Conservation (phyloP, 768 basidiomycete species). For the Trametopsis cervina region DNA sequence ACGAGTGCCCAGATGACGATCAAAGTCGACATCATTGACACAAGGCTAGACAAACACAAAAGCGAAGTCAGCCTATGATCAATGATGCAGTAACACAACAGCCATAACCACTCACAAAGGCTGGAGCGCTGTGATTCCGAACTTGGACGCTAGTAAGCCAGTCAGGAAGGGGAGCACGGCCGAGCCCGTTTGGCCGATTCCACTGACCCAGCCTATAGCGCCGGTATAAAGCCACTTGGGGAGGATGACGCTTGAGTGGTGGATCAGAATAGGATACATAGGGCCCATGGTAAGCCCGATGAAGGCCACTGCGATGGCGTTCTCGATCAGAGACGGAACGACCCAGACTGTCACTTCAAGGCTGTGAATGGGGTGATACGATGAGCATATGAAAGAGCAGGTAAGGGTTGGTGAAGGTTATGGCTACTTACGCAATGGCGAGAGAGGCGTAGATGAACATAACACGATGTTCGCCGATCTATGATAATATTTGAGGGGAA, state of each 20-base stretch:
- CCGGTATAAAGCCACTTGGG: conserved; percentile 64
- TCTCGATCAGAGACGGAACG: conserved; percentile 41
- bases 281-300: conserved; percentile 38
- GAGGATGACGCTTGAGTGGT: conserved; percentile 57
- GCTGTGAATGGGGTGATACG: conserved; percentile 14
- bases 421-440: conserved; percentile 18
- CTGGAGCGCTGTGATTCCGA: conserved; percentile 54
- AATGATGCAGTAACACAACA: background rate
- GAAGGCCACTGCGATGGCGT: conserved; percentile 38
- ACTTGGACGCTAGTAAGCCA: conserved; percentile 56
- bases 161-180: conserved; percentile 70
- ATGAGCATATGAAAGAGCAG: too few species aligned
- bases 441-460: conserved; percentile 21
- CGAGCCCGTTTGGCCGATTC: conserved; percentile 61
- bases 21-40: conserved; percentile 56
- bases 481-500: too few species aligned
- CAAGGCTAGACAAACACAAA: conserved; percentile 31
- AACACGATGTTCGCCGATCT: conserved; percentile 22
- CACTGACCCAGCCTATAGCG: conserved; percentile 33
- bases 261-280: conserved; percentile 56
- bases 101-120: conserved; percentile 62
- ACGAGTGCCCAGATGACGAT: conserved; percentile 49
- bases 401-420: background rate
- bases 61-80: background rate
- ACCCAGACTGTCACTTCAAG: conserved; percentile 48